Conservation (phyloP, 768 basidiomycete genomes). For the Rhizopogon rudus region DNA sequence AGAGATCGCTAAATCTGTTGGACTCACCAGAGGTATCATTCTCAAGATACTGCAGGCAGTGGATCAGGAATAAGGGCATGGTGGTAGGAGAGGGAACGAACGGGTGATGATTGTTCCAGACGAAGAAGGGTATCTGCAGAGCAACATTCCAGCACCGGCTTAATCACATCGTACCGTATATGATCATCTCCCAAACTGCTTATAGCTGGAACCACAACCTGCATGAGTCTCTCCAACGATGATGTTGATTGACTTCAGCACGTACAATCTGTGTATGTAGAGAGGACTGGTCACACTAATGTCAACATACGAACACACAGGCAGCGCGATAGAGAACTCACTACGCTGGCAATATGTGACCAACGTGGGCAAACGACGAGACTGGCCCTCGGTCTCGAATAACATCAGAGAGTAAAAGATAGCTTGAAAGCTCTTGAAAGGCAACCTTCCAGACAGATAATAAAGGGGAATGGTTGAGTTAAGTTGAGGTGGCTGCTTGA, state of each 20-base stretch:
- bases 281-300: constrained; percentile 41
- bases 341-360: constrained; percentile 71
- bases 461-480: neutral
- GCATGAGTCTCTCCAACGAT: neutral
- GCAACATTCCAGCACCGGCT: constrained; percentile 73
- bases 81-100: constrained; percentile 30
- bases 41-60: constrained; percentile 41
- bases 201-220: constrained; percentile 42
- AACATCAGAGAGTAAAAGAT: constrained; percentile 21
- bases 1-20: neutral
- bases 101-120: constrained; percentile 68
- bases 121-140: constrained; percentile 62
- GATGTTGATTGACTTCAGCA: neutral
- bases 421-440: constrained; percentile 8
- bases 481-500: neutral
- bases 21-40: constrained; percentile 50
- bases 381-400: constrained; percentile 27
- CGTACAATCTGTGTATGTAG: constrained; percentile 58
- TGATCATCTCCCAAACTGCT: constrained; percentile 50
- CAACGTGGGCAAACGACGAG: constrained; percentile 53
- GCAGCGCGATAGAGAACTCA: constrained; percentile 28
- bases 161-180: constrained; percentile 58
- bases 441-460: neutral
- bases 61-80: constrained; percentile 10
- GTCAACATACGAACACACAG: neutral